Evolutionary conservation across 495 filamentous ascomycete species (phyloP), one percentile per base, ranked within the genome.

Genomic region (Letharia columbiana): DNA sequence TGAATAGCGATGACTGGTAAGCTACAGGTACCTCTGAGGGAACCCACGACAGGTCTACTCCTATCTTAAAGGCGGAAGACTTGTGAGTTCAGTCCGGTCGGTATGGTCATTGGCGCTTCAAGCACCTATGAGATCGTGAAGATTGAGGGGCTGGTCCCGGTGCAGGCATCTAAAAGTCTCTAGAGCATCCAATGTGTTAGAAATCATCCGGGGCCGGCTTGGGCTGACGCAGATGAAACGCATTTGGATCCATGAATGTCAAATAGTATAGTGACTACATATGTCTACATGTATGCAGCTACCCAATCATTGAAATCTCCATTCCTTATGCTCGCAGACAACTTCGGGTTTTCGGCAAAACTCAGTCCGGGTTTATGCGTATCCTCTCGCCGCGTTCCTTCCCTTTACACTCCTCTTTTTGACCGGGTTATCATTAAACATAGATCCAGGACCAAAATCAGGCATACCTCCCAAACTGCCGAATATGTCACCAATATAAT

Each of bases 401-500:
- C 67, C 67, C 41, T 65, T 66, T 23, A 11, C 11, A 35, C 68
- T 67, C 45, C 68, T 63, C 61, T 67, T 69, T 47, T 57, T 68
- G n/a, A 72, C 70, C 2, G 70, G 70, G 52, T 70, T 67, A 44
- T 70, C 47, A 57, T 66, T 67, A 23, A 72, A 72, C 47, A 60
- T 58, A 11, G 75, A 78, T 0, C 82, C 83, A 0, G 83, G 82
- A 0, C 87, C 88, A 75, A 89, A 90, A 72, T 89, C 84, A 0
- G 87, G 87, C 37, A 70, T 70, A 9, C 86, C 87, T 18, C 88
- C 87, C 47, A 90, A 69, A 11, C 83, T 83, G 12, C 87, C 88
- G 64, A 88, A 85, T 61, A 90, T 85, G 72, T 91, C 86, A 11
- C 89, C 89, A 42, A 92, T 77, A 67, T 91, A 91, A 70, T 91